Evolutionary conservation across 768 basidiomycete genomes (phyloP).

Genomic region (Lactarius indigo): DNA sequence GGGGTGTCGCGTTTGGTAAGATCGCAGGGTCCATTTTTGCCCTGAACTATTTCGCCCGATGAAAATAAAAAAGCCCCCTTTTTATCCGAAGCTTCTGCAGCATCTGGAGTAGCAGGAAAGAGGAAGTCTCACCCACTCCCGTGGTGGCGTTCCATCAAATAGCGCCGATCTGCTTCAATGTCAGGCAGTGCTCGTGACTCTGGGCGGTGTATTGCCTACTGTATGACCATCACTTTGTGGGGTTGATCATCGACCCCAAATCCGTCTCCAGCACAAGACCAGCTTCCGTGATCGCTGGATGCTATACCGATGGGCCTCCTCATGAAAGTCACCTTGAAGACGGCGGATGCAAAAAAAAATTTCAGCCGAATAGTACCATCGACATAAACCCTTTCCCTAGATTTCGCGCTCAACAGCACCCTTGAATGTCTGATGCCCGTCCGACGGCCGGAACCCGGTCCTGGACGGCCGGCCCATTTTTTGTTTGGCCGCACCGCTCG

Average conservation of each 20-base stretch:
- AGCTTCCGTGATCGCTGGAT: neutral
- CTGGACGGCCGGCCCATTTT: neutral
- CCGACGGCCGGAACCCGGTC: neutral
- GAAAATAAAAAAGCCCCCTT: neutral
- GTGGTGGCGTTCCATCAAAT: conserved; percentile 33
- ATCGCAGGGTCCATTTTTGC: neutral
- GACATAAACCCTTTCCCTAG: neutral
- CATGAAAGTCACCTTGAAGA: neutral
- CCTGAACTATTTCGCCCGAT: neutral
- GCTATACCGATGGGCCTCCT: neutral
- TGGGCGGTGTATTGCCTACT: conserved; percentile 31
- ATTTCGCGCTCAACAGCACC: neutral
- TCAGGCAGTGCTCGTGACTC: conserved; percentile 32
- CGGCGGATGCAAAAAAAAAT: conserved; percentile 2
- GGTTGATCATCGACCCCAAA: conserved; percentile 28
- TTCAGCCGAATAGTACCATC: neutral
- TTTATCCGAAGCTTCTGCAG: conserved; percentile 29
- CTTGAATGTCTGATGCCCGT: neutral
- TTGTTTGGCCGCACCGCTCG: neutral
- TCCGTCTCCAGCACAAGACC: conserved; percentile 6
- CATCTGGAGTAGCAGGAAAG: conserved; percentile 33
- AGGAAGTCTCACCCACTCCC: conserved; percentile 27
- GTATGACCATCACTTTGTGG: conserved; percentile 28
- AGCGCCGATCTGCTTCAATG: conserved; percentile 32
- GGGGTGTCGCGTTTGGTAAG: conserved; percentile 31